Percentiles rank a stretch among this genome's conserved stretches.
Conservation (phyloP, 495 filamentous ascomycete species). For the Talaromyces wortmannii region DNA sequence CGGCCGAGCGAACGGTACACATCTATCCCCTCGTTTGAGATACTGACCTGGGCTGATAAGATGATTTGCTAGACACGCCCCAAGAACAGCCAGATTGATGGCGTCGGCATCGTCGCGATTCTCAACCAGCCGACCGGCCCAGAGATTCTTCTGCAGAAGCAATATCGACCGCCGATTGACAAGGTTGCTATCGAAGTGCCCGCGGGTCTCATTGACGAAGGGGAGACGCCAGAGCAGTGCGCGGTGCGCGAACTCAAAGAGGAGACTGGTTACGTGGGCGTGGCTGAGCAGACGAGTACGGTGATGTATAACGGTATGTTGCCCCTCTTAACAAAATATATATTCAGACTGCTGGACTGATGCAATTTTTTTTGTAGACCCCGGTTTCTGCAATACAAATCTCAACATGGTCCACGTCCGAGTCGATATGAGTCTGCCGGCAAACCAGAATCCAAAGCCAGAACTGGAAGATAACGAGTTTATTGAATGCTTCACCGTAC, state of each 20-base stretch:
- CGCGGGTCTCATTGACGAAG: conserved; percentile 77
- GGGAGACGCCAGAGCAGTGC: conserved; percentile 69
- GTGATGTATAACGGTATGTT: conserved; percentile 78
- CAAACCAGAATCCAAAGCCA: conserved; percentile 64
- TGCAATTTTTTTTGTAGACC: conserved; percentile 27
- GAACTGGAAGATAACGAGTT: conserved; percentile 85
- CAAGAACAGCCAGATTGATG: conserved; percentile 65
- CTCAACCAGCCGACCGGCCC: conserved; percentile 65
- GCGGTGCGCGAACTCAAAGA: conserved; percentile 88
- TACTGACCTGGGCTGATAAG: conserved; percentile 1
- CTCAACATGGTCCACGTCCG: conserved; percentile 75
- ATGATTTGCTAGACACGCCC: conserved; percentile 49
- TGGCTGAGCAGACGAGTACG: conserved; percentile 57
- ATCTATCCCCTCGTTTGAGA: neutral
- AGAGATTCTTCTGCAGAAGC: conserved; percentile 77
- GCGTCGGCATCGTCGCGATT: conserved; percentile 86
- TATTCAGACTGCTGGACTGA: neutral
- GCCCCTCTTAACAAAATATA: neutral
- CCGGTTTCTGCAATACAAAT: conserved; percentile 87
- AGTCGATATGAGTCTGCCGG: conserved; percentile 65
- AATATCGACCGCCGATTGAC: conserved; percentile 79
- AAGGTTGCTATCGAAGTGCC: conserved; percentile 78
- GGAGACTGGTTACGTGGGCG: conserved; percentile 86
- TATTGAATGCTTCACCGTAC: conserved; percentile 77
- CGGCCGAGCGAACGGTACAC: conserved; percentile 59